phyloP scores from a whole-genome alignment of 306 rosid species.

The Corylus avellana region DNA sequence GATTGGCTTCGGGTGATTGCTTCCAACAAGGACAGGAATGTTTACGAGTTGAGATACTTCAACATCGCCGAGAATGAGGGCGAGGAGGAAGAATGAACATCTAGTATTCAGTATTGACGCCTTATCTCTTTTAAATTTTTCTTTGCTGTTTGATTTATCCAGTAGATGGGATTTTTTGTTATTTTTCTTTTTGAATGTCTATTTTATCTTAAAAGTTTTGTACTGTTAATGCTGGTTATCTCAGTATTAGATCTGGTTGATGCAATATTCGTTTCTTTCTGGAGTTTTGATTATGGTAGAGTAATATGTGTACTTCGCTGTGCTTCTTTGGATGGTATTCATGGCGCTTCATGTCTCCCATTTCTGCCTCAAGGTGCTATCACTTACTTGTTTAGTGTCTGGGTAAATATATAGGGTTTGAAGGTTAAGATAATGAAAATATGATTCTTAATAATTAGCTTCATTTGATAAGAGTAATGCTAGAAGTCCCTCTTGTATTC shows the following conservation, averaged over 20 bases:
- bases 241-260: not conserved
- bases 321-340: not conserved
- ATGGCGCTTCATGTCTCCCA: too few species aligned
- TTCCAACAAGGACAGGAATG: slow-evolving; percentile 83
- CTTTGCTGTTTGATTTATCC: slow-evolving; percentile 18
- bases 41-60: slow-evolving; percentile 91
- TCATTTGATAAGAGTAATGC: too few species aligned
- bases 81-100: slow-evolving; percentile 75
- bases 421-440: too few species aligned
- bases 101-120: slow-evolving; percentile 19
- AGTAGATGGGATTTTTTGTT: slow-evolving; percentile 28
- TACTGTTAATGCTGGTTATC: not conserved
- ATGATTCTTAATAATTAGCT: too few species aligned
- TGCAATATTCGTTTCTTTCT: slow-evolving; percentile 5
- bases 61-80: slow-evolving; percentile 95
- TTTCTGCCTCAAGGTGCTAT: too few species aligned
- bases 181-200: slow-evolving; percentile 11
- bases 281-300: not conserved
- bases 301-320: not conserved
- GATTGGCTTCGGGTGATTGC: slow-evolving; percentile 96
- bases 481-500: too few species aligned
- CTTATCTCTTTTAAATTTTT: slow-evolving; percentile 21
- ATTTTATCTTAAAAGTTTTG: not conserved
- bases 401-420: too few species aligned
- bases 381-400: too few species aligned